phyloP scores from a whole-genome alignment of 2,329 filamentous ascomycete species.

The Capronia americana region DNA sequence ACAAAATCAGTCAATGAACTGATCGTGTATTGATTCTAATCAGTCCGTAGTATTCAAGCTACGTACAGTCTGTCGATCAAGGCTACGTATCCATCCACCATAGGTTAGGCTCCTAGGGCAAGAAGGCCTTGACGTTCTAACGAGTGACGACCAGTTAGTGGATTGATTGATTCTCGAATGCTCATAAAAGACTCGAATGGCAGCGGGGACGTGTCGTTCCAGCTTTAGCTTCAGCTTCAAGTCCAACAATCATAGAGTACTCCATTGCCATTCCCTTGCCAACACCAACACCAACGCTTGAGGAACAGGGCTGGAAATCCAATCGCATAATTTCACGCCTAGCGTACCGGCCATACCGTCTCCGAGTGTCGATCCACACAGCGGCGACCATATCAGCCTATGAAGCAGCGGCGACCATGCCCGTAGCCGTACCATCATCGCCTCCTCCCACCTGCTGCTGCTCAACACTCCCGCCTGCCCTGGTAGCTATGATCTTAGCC shows the following conservation, averaged over 20 bases:
- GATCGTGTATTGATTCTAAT: neutral
- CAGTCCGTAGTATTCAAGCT: neutral
- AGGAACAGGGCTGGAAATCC: neutral
- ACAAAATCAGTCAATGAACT: neutral
- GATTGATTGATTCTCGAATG: neutral
- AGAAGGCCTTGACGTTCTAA: neutral
- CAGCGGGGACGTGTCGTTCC: neutral
- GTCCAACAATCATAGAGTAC: neutral
- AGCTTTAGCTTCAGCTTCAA: neutral
- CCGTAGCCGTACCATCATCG: neutral
- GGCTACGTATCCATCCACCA: neutral
- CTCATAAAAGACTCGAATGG: conserved; percentile 2
- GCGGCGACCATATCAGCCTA: conserved; percentile 5
- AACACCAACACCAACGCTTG: conserved; percentile 9
- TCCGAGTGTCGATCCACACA: neutral
- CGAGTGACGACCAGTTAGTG: conserved; percentile 7
- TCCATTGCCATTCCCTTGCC: neutral
- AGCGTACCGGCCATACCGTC: neutral
- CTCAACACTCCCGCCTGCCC: neutral
- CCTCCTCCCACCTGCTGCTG: neutral
- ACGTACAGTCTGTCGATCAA: too few species aligned
- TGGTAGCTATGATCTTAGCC: conserved; percentile 17
- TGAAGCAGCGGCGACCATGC: conserved; percentile 13
- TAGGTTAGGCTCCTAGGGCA: neutral
- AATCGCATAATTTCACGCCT: neutral